Evolutionary conservation across 768 basidiomycete species (phyloP).

Genomic region (Xerocomus brunneocitrinus): DNA sequence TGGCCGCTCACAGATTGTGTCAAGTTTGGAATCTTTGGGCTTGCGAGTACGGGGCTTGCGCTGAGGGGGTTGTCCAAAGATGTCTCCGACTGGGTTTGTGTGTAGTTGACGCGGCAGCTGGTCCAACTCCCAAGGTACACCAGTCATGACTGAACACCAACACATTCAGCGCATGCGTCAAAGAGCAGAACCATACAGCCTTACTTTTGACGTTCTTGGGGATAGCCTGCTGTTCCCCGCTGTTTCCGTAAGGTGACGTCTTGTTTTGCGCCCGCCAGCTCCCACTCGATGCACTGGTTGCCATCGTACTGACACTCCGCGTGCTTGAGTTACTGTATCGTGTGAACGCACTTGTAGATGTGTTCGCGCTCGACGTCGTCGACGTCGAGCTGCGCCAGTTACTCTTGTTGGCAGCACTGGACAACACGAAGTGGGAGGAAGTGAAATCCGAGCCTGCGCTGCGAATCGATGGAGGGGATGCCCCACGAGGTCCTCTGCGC

Average conservation of each 20-base stretch:
- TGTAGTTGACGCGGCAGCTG: constrained; percentile 65
- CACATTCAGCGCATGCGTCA: background rate
- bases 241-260: constrained; percentile 10
- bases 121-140: constrained; percentile 71
- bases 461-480: constrained; percentile 59
- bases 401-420: constrained; percentile 35
- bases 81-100: constrained; percentile 56
- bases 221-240: constrained; percentile 28
- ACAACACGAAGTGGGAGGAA: constrained; percentile 59
- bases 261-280: constrained; percentile 61
- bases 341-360: constrained; percentile 70
- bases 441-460: constrained; percentile 44
- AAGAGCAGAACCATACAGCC: constrained; percentile 25
- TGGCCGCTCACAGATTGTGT: constrained; percentile 74
- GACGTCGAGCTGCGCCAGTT: constrained; percentile 80
- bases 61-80: constrained; percentile 50
- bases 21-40: constrained; percentile 60
- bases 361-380: constrained; percentile 63
- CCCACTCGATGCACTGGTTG: constrained; percentile 70
- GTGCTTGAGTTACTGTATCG: constrained; percentile 67
- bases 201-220: constrained; percentile 82
- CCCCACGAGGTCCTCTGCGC: constrained; percentile 38
- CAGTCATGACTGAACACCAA: constrained; percentile 55
- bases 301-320: constrained; percentile 73
- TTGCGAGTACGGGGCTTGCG: constrained; percentile 68